Conservation (phyloP, 345 rosid genomes). For the Excoecaria agallocha region DNA sequence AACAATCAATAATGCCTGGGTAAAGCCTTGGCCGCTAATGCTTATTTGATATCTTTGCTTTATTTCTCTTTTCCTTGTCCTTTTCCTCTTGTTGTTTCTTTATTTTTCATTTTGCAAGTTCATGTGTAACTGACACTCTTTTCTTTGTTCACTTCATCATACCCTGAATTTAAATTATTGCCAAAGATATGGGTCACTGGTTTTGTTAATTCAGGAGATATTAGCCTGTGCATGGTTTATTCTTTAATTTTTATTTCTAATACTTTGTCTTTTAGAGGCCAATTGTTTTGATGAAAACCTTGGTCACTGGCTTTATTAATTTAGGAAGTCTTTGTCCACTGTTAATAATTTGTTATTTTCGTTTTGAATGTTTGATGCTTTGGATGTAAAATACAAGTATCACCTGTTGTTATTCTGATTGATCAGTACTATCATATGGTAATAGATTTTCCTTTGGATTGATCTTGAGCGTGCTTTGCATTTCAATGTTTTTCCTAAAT, state of each 20-base stretch:
- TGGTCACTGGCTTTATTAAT: background rate
- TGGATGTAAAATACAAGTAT: background rate
- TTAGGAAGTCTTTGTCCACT: background rate
- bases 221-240: background rate
- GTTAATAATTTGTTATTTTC: background rate
- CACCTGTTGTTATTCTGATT: background rate
- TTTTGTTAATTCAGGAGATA: background rate
- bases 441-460: constrained; percentile 13
- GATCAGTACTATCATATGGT: background rate
- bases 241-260: background rate
- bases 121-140: background rate
- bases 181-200: background rate
- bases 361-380: background rate
- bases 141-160: background rate
- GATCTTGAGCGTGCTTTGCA: background rate
- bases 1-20: background rate
- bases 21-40: background rate
- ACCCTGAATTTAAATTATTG: background rate
- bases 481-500: constrained; percentile 7
- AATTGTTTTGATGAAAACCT: background rate
- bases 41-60: constrained; percentile 51
- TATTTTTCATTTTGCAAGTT: background rate
- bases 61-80: background rate
- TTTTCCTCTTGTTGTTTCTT: no score
- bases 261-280: background rate